Conservation (phyloP, 306 rosid genomes). For the Cicer cuneatum region DNA sequence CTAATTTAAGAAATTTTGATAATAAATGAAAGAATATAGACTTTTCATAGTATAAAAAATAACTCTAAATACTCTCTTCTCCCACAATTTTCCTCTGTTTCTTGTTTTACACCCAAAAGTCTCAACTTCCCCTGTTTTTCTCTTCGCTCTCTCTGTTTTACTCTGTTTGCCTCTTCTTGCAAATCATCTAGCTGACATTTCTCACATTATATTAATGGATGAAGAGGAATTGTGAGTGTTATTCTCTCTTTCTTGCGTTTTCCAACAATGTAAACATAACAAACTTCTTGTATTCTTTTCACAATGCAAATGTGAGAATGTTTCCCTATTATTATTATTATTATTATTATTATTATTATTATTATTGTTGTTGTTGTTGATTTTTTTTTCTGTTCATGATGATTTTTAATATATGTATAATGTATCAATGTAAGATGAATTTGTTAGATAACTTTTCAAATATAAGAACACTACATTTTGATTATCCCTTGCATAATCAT, state of each 20-base stretch:
- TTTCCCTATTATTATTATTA: no score
- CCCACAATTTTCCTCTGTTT: not conserved
- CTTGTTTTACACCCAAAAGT: not conserved
- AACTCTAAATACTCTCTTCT: not conserved
- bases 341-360: no score
- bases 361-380: no score
- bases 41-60: not conserved
- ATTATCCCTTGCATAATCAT: no score
- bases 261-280: not conserved
- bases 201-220: not conserved
- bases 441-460: no score
- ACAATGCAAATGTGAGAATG: no score
- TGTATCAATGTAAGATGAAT: no score
- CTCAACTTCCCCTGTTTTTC: not conserved
- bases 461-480: no score
- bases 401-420: no score
- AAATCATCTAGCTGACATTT: not conserved
- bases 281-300: not conserved
- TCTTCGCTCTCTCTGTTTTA: not conserved
- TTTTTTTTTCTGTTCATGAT: no score
- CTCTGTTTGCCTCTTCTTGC: not conserved
- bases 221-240: not conserved
- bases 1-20: not conserved
- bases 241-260: not conserved
- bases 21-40: no score